These are phyloP conservation scores for Backusella tarrabulga DNA, from an alignment of 192 early-diverging fungal genomes.

Conservation along the genomic window DNA sequence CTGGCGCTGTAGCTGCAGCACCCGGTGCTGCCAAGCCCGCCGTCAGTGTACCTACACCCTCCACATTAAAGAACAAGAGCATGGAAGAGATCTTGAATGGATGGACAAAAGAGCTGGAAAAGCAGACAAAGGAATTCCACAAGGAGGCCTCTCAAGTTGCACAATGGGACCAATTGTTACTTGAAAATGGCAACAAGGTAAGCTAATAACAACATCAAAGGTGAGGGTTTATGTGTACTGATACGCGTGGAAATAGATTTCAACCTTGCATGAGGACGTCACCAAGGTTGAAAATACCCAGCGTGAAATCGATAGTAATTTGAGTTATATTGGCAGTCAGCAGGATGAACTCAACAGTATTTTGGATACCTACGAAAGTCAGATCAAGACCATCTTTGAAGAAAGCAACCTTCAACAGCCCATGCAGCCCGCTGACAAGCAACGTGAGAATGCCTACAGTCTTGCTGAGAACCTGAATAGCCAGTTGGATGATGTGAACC, in stretches of 20 bases:
- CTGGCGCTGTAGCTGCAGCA: neutral
- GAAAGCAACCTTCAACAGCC: constrained; percentile 47
- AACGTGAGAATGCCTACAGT: constrained; percentile 82
- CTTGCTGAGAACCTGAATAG: constrained; percentile 84
- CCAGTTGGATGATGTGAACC: constrained; percentile 85
- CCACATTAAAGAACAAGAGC: constrained; percentile 78
- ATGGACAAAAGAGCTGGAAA: constrained; percentile 86
- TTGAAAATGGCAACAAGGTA: constrained; percentile 82
- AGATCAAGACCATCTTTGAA: constrained; percentile 52
- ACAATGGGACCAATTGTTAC: constrained; percentile 83
- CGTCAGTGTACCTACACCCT: constrained; percentile 44
- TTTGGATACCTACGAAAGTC: constrained; percentile 78
- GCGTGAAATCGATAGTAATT: constrained; percentile 76
- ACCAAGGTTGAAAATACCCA: constrained; percentile 73
- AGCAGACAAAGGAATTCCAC: constrained; percentile 81
- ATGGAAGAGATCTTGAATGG: constrained; percentile 89
- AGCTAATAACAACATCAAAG: neutral
- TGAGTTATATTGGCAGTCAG: constrained; percentile 87
- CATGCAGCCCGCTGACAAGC: constrained; percentile 70
- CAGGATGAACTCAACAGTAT: constrained; percentile 78
- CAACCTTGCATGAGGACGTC: constrained; percentile 71
- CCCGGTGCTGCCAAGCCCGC: constrained; percentile 36
- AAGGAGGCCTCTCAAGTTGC: constrained; percentile 78
- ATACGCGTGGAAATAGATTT: constrained; percentile 53
- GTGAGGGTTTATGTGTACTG: neutral